Percentiles rank a stretch among this genome's conserved stretches.
Evolutionary conservation across 1,139 yeast genomes (phyloP).

Genomic region (Debaryomyces subglobosus): DNA sequence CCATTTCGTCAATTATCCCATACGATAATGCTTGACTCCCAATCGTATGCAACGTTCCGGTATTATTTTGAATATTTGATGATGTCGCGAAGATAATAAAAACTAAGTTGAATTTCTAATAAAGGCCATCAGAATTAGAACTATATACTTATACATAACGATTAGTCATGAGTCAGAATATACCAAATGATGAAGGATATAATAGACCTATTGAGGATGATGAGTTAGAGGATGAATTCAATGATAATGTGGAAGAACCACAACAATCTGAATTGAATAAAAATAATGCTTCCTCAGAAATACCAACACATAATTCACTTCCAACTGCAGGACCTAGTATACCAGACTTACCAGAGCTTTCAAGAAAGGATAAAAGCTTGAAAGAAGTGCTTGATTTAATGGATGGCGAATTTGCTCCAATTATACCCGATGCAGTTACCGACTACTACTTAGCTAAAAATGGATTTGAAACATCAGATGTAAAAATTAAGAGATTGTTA

Average conservation of each 20-base stretch:
- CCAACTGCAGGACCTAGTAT: constrained; percentile 15
- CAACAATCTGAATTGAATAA: constrained; percentile 4
- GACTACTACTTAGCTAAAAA: constrained; percentile 88
- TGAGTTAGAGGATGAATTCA: constrained; percentile 31
- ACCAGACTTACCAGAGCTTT: constrained; percentile 68
- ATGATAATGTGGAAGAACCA: constrained; percentile 21
- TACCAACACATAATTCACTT: constrained; percentile 10
- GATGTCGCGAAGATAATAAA: constrained; percentile 8
- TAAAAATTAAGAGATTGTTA: constrained; percentile 77
- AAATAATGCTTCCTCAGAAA: constrained; percentile 14
- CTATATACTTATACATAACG: not conserved
- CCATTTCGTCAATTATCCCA: constrained; percentile 8
- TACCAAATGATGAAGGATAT: constrained; percentile 8
- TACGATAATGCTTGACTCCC: not conserved
- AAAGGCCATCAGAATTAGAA: not conserved
- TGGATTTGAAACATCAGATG: constrained; percentile 83
- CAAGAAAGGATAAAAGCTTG: constrained; percentile 84
- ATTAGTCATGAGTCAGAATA: constrained; percentile 10
- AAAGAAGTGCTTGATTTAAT: constrained; percentile 83
- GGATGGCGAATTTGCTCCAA: constrained; percentile 90
- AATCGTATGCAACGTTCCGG: not conserved
- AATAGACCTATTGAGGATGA: constrained; percentile 22
- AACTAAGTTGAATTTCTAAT: not conserved
- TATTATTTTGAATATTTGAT: not conserved
- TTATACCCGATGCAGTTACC: constrained; percentile 97